A percentile compares a stretch with the other conserved stretches of the same genome.
Evolutionary conservation across 2,329 filamentous ascomycete genomes (phyloP).

Genomic region (Exophiala sideris): DNA sequence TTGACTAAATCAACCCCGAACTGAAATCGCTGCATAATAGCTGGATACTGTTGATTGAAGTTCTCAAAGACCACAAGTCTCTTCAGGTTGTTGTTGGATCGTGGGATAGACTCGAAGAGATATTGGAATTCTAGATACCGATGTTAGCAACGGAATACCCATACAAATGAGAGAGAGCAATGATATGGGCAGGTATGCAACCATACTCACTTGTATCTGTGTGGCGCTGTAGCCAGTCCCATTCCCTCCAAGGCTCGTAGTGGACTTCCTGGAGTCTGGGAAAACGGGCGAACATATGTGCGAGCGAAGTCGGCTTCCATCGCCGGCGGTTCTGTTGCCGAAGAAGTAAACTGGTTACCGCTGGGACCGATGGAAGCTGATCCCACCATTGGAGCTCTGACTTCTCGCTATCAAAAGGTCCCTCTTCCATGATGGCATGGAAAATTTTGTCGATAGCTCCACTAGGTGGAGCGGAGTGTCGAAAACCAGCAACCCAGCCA

Average conservation of each 20-base stretch:
- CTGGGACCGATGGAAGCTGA: constrained; percentile 35
- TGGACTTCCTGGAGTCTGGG: constrained; percentile 38
- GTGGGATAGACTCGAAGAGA: constrained; percentile 25
- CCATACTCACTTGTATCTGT: constrained; percentile 35
- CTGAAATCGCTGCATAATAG: constrained; percentile 8
- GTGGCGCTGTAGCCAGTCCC: constrained; percentile 10
- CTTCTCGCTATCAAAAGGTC: constrained; percentile 5
- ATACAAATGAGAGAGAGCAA: constrained; percentile 5
- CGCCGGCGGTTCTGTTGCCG: constrained; percentile 39
- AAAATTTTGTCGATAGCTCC: constrained; percentile 10
- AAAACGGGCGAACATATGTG: constrained; percentile 36
- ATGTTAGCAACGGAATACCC: constrained; percentile 3
- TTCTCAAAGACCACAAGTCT: constrained; percentile 39
- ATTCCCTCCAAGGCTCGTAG: constrained; percentile 39
- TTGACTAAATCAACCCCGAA: constrained; percentile 25
- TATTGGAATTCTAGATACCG: constrained; percentile 17
- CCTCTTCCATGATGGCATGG: constrained; percentile 6
- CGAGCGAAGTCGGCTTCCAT: constrained; percentile 35
- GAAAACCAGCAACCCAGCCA: constrained; percentile 2
- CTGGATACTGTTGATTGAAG: constrained; percentile 31
- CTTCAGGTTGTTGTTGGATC: constrained; percentile 23
- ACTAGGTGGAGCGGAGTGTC: constrained; percentile 6
- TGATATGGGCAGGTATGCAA: constrained; percentile 24
- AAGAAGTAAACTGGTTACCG: constrained; percentile 35
- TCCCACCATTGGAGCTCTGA: constrained; percentile 13